These are phyloP conservation scores for Tritrichomonas musculus DNA, from an alignment of 208 protist genomes.

Conservation along the genomic window DNA sequence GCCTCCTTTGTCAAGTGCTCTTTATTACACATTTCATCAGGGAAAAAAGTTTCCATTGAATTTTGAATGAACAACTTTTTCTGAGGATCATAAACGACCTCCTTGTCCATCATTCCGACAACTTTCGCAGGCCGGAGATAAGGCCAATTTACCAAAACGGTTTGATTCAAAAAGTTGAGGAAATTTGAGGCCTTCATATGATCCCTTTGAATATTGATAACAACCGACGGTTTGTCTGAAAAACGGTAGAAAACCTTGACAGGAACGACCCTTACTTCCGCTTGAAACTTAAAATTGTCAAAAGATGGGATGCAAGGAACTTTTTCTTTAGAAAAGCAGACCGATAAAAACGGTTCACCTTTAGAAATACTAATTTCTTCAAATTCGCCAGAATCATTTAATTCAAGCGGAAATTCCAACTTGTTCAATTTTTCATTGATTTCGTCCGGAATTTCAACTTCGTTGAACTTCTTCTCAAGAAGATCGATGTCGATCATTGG, in stretches of 20 bases:
- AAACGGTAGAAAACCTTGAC: neutral
- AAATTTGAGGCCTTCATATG: neutral
- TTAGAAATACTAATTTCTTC: neutral
- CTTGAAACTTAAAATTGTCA: neutral
- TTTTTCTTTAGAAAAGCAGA: neutral
- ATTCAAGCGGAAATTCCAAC: neutral
- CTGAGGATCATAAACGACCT: neutral
- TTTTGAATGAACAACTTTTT: neutral
- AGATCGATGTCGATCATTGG: neutral
- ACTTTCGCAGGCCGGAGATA: neutral
- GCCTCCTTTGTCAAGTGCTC: neutral
- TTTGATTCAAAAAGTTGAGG: neutral
- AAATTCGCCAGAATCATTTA: neutral
- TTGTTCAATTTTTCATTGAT: neutral
- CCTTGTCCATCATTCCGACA: neutral
- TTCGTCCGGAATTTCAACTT: no score
- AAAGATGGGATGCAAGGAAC: neutral
- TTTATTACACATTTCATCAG: neutral
- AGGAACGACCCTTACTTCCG: neutral
- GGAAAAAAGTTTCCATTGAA: neutral
- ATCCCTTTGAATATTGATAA: neutral
- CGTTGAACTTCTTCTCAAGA: neutral
- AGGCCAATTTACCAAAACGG: neutral
- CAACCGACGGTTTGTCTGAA: neutral
- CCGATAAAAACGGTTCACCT: neutral